Evolutionary conservation across 768 basidiomycete species (phyloP).

Genomic region (Glaciozyma antarctica): DNA sequence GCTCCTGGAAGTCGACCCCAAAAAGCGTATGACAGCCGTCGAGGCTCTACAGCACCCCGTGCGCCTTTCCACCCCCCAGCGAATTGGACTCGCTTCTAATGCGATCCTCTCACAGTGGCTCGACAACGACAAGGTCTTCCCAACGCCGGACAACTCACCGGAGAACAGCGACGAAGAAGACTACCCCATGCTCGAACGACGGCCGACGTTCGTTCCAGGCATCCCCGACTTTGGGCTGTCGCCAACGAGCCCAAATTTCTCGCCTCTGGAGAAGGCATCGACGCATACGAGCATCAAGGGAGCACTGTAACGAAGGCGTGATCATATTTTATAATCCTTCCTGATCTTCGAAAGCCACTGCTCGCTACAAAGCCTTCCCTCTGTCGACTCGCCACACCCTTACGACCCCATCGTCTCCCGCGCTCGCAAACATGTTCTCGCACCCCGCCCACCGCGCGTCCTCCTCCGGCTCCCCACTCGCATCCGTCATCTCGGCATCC

Average conservation of each 20-base stretch:
- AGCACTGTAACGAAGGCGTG: background rate
- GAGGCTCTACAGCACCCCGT: slow-evolving; percentile 22
- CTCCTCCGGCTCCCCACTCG: background rate
- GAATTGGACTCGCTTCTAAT: too few relatives aligned
- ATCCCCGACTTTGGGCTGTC: too few relatives aligned
- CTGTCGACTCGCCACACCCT: slow-evolving; percentile 57
- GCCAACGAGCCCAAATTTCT: background rate
- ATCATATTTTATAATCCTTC: background rate
- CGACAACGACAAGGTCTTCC: too few relatives aligned
- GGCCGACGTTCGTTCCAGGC: too few relatives aligned
- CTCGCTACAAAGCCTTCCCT: background rate
- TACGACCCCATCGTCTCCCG: slow-evolving; percentile 74
- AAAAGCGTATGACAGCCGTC: slow-evolving; percentile 7
- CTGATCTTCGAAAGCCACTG: too few relatives aligned
- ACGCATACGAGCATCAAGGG: slow-evolving; percentile 1
- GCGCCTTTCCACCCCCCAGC: background rate
- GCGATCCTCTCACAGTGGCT: too few relatives aligned
- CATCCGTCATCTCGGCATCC: slow-evolving; percentile 9
- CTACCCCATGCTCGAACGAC: too few relatives aligned
- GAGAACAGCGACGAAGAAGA: too few relatives aligned
- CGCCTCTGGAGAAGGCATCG: background rate
- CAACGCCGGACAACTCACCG: too few relatives aligned
- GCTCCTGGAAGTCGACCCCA: slow-evolving; percentile 20
- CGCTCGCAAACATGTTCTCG: slow-evolving; percentile 62
- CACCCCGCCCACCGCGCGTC: slow-evolving; percentile 45